Evolutionary conservation across 2,329 filamentous ascomycete genomes (phyloP).

Genomic region (Cladosporium sp.): DNA sequence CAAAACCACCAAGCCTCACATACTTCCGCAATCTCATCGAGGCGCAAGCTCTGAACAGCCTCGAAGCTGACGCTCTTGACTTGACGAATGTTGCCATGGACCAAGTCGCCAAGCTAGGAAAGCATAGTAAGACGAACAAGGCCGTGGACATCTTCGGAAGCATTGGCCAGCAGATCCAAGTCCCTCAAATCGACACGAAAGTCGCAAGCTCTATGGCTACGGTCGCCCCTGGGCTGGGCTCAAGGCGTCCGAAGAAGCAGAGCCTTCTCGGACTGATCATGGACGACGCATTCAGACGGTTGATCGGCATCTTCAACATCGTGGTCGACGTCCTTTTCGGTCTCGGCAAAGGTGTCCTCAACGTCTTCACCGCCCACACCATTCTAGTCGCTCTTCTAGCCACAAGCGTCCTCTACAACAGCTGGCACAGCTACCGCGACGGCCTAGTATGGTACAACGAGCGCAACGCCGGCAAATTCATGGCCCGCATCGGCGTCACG

Average conservation of each 20-base stretch:
- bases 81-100: slow-evolving; percentile 75
- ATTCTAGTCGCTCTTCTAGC: slow-evolving; percentile 70
- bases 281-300: slow-evolving; percentile 34
- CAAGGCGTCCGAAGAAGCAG: slow-evolving; percentile 22
- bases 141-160: slow-evolving; percentile 79
- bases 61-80: slow-evolving; percentile 70
- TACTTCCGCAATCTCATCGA: slow-evolving; percentile 58
- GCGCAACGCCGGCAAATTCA: slow-evolving; percentile 75
- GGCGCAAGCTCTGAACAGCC: slow-evolving; percentile 71
- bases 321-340: slow-evolving; percentile 49
- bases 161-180: slow-evolving; percentile 68
- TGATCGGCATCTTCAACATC: slow-evolving; percentile 32
- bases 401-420: slow-evolving; percentile 71
- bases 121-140: slow-evolving; percentile 72
- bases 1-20: slow-evolving; percentile 45
- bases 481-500: slow-evolving; percentile 76
- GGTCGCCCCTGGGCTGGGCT: slow-evolving; percentile 22
- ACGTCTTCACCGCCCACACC: slow-evolving; percentile 61
- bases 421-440: slow-evolving; percentile 73
- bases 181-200: slow-evolving; percentile 48
- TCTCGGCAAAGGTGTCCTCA: slow-evolving; percentile 33
- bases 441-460: slow-evolving; percentile 83
- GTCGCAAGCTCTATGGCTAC: slow-evolving; percentile 12
- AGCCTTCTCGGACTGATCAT: slow-evolving; percentile 34
- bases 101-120: slow-evolving; percentile 73